Percentiles rank a stretch among this genome's conserved stretches.
Conservation (phyloP, 2,329 filamentous ascomycete species). For the Gremmenia infestans region DNA sequence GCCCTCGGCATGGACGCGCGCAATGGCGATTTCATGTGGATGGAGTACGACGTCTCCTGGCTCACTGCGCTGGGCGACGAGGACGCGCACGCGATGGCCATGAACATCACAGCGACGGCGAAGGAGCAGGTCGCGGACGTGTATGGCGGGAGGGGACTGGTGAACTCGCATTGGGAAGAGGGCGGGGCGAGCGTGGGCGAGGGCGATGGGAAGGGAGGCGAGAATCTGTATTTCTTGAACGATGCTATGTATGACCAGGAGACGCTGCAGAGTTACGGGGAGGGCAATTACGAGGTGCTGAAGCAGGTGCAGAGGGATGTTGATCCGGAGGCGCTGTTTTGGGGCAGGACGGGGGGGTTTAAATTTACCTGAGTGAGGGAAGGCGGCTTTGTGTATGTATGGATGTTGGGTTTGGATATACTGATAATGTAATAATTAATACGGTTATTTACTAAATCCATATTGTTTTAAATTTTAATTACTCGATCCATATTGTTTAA, state of each 20-base stretch:
- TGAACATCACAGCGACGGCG: neutral
- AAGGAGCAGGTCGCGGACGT: constrained; percentile 6
- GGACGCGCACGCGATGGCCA: neutral
- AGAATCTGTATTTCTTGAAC: constrained; percentile 33
- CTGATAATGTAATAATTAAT: neutral
- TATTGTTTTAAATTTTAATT: too few relatives aligned
- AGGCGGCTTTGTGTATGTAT: neutral
- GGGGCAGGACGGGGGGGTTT: constrained; percentile 26
- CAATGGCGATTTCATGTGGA: constrained; percentile 29
- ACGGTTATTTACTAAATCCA: too few relatives aligned
- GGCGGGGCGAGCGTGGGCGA: neutral
- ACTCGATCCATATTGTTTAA: too few relatives aligned
- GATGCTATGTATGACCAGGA: constrained; percentile 32
- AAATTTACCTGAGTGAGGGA: constrained; percentile 10
- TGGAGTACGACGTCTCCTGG: constrained; percentile 30
- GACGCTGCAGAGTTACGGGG: constrained; percentile 22
- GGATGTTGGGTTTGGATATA: neutral
- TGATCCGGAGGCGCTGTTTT: constrained; percentile 31
- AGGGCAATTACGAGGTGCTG: constrained; percentile 29
- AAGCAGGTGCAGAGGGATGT: constrained; percentile 29
- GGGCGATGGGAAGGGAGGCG: constrained; percentile 7
- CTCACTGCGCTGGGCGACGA: constrained; percentile 17
- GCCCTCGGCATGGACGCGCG: constrained; percentile 24
- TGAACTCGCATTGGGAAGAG: constrained; percentile 5
- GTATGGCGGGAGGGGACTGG: constrained; percentile 17